Evolutionary conservation across 352 stramenopile species (phyloP).

Genomic region (Globisporangium spiculum): DNA sequence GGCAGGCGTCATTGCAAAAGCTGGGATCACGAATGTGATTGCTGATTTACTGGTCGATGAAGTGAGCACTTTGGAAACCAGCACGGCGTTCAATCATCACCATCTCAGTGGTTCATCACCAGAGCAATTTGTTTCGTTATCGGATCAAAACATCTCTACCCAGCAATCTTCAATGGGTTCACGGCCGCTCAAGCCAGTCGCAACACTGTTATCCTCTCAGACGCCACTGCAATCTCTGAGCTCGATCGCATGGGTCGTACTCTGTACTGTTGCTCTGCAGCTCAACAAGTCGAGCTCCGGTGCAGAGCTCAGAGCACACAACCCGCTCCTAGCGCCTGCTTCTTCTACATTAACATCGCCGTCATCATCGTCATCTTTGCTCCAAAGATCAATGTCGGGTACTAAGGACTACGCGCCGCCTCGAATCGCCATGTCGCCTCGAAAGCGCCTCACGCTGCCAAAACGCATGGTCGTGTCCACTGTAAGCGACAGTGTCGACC

Average conservation of each 20-base stretch:
- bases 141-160: neutral
- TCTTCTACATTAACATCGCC: neutral
- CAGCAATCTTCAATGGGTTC: neutral
- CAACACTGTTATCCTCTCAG: conserved; percentile 24
- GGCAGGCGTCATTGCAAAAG: conserved; percentile 17
- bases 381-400: neutral
- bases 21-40: conserved; percentile 17
- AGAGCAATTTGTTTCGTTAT: neutral
- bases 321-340: neutral
- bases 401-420: conserved; percentile 22
- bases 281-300: conserved; percentile 20
- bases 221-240: conserved; percentile 24
- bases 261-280: conserved; percentile 33
- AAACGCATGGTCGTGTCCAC: conserved; percentile 38
- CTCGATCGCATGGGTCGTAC: conserved; percentile 31
- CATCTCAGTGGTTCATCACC: neutral
- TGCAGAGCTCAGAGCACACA: neutral
- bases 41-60: conserved; percentile 13
- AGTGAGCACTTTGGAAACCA: neutral
- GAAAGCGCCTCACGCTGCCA: conserved; percentile 44
- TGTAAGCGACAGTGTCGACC: conserved; percentile 39
- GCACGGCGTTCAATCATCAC: neutral
- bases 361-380: neutral
- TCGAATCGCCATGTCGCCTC: conserved; percentile 33
- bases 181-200: conserved; percentile 19